Evolutionary conservation across 73 alveolate species (phyloP).

Genomic region (Paramecium octaurelia): DNA sequence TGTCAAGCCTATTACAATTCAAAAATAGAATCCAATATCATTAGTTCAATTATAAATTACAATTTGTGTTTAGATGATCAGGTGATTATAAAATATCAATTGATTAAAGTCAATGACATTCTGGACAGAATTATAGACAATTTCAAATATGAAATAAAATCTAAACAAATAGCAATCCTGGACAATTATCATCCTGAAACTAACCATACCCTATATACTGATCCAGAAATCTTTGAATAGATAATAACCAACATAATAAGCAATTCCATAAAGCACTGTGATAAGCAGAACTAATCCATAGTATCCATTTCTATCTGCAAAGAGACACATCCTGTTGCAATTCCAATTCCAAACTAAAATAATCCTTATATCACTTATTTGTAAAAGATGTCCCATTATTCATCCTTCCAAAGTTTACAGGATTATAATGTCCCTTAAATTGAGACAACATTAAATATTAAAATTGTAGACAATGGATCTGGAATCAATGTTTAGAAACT

Average conservation of each 20-base stretch:
- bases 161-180: not conserved
- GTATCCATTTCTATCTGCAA: not conserved
- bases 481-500: not conserved
- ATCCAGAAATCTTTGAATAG: slow-evolving; percentile 19
- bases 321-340: not conserved
- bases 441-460: not conserved
- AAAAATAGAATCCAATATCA: not conserved
- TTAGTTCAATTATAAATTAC: slow-evolving; percentile 24
- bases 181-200: not conserved
- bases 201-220: not conserved
- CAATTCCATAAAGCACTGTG: not conserved
- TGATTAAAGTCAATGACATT: not conserved
- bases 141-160: not conserved
- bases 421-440: not conserved
- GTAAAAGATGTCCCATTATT: not conserved
- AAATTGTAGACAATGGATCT: slow-evolving; percentile 26
- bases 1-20: slow-evolving; percentile 5
- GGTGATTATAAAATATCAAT: not conserved
- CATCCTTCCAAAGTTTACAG: not conserved
- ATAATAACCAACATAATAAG: not conserved
- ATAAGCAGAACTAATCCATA: not conserved
- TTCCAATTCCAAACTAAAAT: not conserved
- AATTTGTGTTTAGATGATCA: slow-evolving; percentile 30
- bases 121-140: not conserved
- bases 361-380: not conserved